Evolutionary conservation across 148 eudicot species (phyloP), one percentile per base, ranked within the genome.

Genomic region (Vaccinium macrocarpon): DNA sequence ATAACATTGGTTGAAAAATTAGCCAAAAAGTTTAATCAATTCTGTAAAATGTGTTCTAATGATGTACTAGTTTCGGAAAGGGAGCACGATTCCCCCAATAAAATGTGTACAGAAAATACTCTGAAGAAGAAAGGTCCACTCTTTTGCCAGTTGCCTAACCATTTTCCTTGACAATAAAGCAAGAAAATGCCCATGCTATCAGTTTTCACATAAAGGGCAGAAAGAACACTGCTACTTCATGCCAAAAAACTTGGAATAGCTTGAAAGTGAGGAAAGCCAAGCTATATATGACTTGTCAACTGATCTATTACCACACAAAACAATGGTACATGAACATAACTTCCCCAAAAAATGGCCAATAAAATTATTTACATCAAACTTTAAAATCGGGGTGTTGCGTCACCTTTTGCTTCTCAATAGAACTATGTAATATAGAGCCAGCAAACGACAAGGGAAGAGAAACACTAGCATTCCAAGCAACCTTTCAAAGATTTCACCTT

Each of bases 1-100:
- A 76, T 48, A 72, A 80, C n/a, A 29, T 19, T 42, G 55, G 85
- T 42, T 71, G n/a, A 83, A 71, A 53, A 74, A 48, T 81, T 18
- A 75, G 80, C 55, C 53, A 23, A 55, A 27, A 16, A 53, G 64
- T 80, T 29, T 42, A 71, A 82, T 4, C 49, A 57, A 5, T 29
- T 78, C 18, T 25, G 46, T 7, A 52, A 51, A 78, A 78, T 8
- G 4, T 78, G 42, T 14, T 52, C 27, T n/a, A 51, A 27, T 27
- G 81, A 27, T 52, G 55, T 12, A 52, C 8, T 6, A 48, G 81
- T 25, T 2, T 2, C 27, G 21, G 32, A 62, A 66, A 27, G 18
- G 61, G 32, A 62, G 35, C 16, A 56, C 32, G 56, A 27, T 78
- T 13, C 19, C 79, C 79, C 32, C 7, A 78, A 53, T 10, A 56